Conservation (phyloP, 352 stramenopile species). For the Phytophthora rubi region DNA sequence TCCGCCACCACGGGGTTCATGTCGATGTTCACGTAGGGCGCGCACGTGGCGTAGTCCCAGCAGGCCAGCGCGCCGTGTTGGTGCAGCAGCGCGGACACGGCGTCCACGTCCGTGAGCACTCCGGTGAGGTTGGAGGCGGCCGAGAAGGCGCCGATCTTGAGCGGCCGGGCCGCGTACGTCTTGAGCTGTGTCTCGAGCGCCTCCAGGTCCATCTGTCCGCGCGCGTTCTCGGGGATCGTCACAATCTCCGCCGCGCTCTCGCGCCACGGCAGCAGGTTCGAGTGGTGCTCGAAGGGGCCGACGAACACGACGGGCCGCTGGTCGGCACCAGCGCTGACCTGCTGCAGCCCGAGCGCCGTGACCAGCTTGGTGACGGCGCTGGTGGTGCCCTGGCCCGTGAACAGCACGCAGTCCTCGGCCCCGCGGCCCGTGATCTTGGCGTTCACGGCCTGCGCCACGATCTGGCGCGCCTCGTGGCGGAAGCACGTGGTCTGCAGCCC, state of each 20-base stretch:
- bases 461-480: constrained; percentile 94
- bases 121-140: constrained; percentile 97
- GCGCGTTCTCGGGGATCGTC: constrained; percentile 60
- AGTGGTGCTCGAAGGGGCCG: constrained; percentile 97
- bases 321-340: constrained; percentile 16
- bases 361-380: constrained; percentile 87
- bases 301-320: constrained; percentile 89
- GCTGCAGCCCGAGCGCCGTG: constrained; percentile 63
- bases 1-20: constrained; percentile 94
- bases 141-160: constrained; percentile 92
- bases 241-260: constrained; percentile 90
- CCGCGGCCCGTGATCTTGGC: constrained; percentile 91
- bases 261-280: constrained; percentile 97
- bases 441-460: constrained; percentile 92
- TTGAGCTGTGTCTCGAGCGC: constrained; percentile 58
- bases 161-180: constrained; percentile 49
- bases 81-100: constrained; percentile 92
- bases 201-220: constrained; percentile 61
- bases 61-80: constrained; percentile 92
- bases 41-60: constrained; percentile 97
- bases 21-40: constrained; percentile 93
- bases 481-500: constrained; percentile 93
- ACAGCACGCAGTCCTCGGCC: constrained; percentile 95
- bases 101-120: constrained; percentile 90
- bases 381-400: constrained; percentile 90